These are phyloP conservation scores for Botrytis medusae DNA, from an alignment of 2,329 filamentous ascomycete species.

Conservation along the genomic window DNA sequence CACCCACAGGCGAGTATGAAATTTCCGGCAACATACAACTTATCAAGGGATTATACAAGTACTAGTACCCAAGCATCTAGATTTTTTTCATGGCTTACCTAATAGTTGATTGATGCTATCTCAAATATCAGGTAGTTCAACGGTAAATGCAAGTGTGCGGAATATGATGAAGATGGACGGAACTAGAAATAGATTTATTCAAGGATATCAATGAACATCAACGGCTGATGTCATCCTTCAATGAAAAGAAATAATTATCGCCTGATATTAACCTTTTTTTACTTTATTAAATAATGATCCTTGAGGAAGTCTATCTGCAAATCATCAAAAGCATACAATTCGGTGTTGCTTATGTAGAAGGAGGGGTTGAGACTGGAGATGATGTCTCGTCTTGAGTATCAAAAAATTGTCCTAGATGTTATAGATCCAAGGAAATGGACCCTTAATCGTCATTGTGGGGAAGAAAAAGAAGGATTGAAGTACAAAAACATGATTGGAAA, in stretches of 20 bases:
- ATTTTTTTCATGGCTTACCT: neutral
- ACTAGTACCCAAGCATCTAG: neutral
- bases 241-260: neutral
- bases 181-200: neutral
- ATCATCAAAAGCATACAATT: neutral
- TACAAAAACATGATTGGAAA: neutral
- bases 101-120: neutral
- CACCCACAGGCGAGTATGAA: neutral
- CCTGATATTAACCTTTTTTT: neutral
- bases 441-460: constrained; percentile 16
- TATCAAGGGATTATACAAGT: neutral
- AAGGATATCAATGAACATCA: neutral
- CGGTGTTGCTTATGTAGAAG: neutral
- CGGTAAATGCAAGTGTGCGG: neutral
- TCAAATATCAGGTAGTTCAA: neutral
- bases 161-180: neutral
- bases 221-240: neutral
- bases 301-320: neutral
- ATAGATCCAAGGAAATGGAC: constrained; percentile 14
- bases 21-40: neutral
- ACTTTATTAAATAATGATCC: neutral
- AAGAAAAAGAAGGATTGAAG: neutral
- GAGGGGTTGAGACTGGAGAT: neutral
- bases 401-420: neutral
- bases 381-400: neutral